Conservation (phyloP, 2,329 filamentous ascomycete genomes). For the Chaetoscypha palmicola region DNA sequence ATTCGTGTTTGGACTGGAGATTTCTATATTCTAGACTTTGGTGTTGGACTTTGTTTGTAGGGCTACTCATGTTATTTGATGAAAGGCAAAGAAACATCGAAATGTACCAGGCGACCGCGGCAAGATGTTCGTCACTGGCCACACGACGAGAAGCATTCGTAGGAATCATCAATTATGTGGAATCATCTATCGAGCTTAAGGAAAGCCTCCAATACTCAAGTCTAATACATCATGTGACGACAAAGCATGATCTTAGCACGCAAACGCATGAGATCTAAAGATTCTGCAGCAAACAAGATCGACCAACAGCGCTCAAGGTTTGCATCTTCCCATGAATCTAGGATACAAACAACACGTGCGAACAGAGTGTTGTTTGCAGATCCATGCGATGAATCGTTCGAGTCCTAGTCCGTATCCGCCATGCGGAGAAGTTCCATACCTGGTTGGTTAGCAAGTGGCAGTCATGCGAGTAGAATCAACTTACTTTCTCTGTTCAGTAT, state of each 20-base stretch:
- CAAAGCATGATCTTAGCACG: neutral
- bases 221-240: too few relatives aligned
- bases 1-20: too few relatives aligned
- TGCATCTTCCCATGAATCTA: slow-evolving; percentile 74
- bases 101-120: too few relatives aligned
- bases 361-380: slow-evolving; percentile 58
- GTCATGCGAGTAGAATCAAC: slow-evolving; percentile 32
- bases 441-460: slow-evolving; percentile 30
- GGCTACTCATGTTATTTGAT: too few relatives aligned
- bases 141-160: too few relatives aligned
- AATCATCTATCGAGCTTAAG: too few relatives aligned
- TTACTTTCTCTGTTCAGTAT: slow-evolving; percentile 87
- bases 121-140: too few relatives aligned
- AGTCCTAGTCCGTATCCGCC: slow-evolving; percentile 77
- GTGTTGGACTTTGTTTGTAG: too few relatives aligned
- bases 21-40: too few relatives aligned
- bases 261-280: slow-evolving; percentile 3
- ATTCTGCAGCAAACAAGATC: neutral
- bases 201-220: too few relatives aligned
- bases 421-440: slow-evolving; percentile 86
- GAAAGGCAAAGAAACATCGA: too few relatives aligned
- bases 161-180: too few relatives aligned
- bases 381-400: slow-evolving; percentile 65
- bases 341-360: slow-evolving; percentile 68
- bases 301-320: slow-evolving; percentile 45